Evolutionary conservation across 2,329 filamentous ascomycete species (phyloP).

Genomic region (Anthostomella pinea): DNA sequence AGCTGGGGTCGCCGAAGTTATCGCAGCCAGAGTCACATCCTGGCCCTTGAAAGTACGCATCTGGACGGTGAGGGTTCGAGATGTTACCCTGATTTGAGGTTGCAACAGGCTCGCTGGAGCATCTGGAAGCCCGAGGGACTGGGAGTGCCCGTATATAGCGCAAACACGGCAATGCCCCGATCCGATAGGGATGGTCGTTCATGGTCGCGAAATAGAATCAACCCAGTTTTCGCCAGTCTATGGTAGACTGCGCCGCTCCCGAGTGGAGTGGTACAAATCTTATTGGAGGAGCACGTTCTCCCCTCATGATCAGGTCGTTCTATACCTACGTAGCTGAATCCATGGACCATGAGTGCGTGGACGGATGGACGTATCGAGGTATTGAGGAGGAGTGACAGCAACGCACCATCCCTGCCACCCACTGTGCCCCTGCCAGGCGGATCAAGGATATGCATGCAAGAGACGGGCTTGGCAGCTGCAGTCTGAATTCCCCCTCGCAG

Average conservation of each 20-base stretch:
- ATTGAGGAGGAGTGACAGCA: not conserved
- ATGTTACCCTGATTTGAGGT: no score
- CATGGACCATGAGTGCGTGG: not conserved
- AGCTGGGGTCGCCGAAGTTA: no score
- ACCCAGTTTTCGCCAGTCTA: not conserved
- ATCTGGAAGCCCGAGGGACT: not conserved
- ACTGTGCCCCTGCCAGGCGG: conserved; percentile 4
- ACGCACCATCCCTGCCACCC: no score
- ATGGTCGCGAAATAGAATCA: not conserved
- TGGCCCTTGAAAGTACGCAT: no score
- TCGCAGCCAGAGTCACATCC: no score
- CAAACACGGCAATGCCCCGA: conserved; percentile 13
- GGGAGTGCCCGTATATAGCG: conserved; percentile 1
- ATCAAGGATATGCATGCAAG: conserved; percentile 23
- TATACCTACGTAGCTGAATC: not conserved
- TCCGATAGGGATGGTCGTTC: conserved; percentile 14
- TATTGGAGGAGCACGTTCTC: not conserved
- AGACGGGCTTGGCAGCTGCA: conserved; percentile 28
- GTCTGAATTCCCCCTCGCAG: conserved; percentile 22
- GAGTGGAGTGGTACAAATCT: not conserved
- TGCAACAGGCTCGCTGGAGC: no score
- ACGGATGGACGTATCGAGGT: not conserved
- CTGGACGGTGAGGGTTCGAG: no score
- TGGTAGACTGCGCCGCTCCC: not conserved
- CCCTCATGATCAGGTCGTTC: no score